Conservation (phyloP, 2,329 filamentous ascomycete species). For the Chaetothyriales sp. region DNA sequence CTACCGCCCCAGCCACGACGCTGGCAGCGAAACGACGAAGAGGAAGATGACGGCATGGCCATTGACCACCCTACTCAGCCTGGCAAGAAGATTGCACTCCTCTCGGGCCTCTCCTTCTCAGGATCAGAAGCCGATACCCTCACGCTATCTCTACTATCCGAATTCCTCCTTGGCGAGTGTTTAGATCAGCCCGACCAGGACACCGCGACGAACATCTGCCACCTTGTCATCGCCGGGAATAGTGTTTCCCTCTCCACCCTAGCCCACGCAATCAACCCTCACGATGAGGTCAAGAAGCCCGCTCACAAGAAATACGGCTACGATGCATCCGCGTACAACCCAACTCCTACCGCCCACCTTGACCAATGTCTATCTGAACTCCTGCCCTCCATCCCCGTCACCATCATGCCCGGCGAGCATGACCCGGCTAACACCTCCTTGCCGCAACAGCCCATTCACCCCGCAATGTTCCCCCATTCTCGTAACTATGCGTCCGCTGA, state of each 20-base stretch:
- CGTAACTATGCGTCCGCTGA: conserved; percentile 49
- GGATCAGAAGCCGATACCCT: conserved; percentile 62
- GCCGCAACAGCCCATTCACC: conserved; percentile 85
- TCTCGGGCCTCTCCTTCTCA: conserved; percentile 77
- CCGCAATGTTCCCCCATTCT: conserved; percentile 73
- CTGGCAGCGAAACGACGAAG: conserved; percentile 53
- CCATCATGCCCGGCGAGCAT: conserved; percentile 66
- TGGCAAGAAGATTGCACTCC: conserved; percentile 64
- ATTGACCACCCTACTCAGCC: conserved; percentile 13
- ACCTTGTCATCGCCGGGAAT: conserved; percentile 84
- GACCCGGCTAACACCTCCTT: conserved; percentile 84
- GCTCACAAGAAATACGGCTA: conserved; percentile 79
- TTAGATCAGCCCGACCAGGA: conserved; percentile 47
- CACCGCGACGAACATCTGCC: conserved; percentile 54
- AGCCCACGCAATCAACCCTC: conserved; percentile 19
- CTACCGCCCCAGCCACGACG: conserved; percentile 67
- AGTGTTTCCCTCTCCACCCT: conserved; percentile 32
- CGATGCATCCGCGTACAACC: conserved; percentile 76
- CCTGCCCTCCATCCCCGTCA: conserved; percentile 75
- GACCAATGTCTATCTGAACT: conserved; percentile 71
- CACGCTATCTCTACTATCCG: conserved; percentile 61
- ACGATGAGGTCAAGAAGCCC: conserved; percentile 37
- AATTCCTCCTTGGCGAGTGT: conserved; percentile 78
- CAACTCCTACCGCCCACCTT: conserved; percentile 66
- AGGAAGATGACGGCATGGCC: conserved; percentile 31